phyloP scores from a whole-genome alignment of 2,329 filamentous ascomycete species.

The Dendrostoma leiphaemia region DNA sequence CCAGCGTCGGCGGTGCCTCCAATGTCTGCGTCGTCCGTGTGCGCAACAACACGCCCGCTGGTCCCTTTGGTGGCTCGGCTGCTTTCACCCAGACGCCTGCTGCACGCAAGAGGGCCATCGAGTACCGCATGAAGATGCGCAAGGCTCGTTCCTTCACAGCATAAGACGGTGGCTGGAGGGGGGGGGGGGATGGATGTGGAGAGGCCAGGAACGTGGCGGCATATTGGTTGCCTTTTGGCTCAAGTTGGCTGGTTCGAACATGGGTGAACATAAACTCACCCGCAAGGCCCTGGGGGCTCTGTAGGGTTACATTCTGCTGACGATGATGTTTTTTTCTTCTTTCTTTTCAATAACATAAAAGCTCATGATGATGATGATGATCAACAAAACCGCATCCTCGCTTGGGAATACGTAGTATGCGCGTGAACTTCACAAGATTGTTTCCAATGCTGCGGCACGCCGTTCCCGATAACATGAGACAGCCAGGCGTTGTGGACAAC shows the following conservation, averaged over 20 bases:
- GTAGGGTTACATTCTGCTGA: conserved; percentile 9
- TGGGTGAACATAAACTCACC: no score
- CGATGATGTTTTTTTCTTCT: no score
- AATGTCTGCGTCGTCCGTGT: conserved; percentile 66
- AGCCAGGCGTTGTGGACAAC: no score
- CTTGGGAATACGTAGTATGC: no score
- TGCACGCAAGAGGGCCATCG: conserved; percentile 61
- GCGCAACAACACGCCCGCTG: conserved; percentile 59
- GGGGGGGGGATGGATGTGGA: background rate
- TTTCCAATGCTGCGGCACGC: no score
- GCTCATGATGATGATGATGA: conserved; percentile 1
- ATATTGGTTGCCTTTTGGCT: conserved; percentile 3
- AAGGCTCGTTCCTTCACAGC: conserved; percentile 9
- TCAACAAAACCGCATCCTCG: no score
- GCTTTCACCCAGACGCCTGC: conserved; percentile 61
- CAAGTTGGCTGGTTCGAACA: no score
- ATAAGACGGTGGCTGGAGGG: background rate
- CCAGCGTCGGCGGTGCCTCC: conserved; percentile 52
- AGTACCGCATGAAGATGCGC: conserved; percentile 42
- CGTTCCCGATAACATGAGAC: no score
- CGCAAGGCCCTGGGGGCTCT: conserved; percentile 12
- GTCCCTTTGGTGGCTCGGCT: conserved; percentile 65
- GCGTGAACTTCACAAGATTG: no score
- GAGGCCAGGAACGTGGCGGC: background rate
- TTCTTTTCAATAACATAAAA: background rate